Evolutionary conservation across 139 green algal species (phyloP).

Genomic region (Volvox africanus): DNA sequence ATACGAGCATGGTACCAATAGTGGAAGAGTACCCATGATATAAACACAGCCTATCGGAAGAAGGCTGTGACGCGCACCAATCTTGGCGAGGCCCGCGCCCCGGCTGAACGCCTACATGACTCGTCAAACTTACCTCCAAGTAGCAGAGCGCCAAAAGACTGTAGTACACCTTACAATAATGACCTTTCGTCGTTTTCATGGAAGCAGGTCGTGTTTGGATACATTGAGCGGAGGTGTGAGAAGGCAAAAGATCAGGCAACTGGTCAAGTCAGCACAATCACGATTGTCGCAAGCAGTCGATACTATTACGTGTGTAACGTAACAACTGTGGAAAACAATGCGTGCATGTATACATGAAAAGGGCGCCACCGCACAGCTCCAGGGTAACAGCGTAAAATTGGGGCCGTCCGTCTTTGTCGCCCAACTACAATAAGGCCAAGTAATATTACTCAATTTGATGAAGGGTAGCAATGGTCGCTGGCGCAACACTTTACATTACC

Average conservation of each 20-base stretch:
- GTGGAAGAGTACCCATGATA: no score
- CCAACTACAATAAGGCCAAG: no score
- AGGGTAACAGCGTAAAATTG: neutral
- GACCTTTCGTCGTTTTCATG: slow-evolving; percentile 15
- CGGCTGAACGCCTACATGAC: neutral
- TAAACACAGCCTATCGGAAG: no score
- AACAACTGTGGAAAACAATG: neutral
- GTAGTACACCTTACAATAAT: slow-evolving; percentile 65
- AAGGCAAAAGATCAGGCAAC: neutral
- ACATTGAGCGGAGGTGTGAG: slow-evolving; percentile 12
- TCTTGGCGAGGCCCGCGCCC: neutral
- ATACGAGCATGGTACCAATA: no score
- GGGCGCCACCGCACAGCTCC: neutral
- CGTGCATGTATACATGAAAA: neutral
- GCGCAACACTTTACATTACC: no score
- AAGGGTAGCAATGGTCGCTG: no score
- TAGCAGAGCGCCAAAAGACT: slow-evolving; percentile 63
- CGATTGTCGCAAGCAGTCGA: no score
- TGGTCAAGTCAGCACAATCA: neutral
- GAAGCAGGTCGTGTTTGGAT: neutral
- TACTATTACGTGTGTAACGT: neutral
- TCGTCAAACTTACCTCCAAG: slow-evolving; percentile 57
- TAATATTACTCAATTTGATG: no score
- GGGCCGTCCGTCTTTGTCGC: no score
- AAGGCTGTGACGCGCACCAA: no score